A percentile compares a stretch with the other conserved stretches of the same genome.
phyloP scores from a whole-genome alignment of 2,329 filamentous ascomycete genomes.

The Cadophora sp. region DNA sequence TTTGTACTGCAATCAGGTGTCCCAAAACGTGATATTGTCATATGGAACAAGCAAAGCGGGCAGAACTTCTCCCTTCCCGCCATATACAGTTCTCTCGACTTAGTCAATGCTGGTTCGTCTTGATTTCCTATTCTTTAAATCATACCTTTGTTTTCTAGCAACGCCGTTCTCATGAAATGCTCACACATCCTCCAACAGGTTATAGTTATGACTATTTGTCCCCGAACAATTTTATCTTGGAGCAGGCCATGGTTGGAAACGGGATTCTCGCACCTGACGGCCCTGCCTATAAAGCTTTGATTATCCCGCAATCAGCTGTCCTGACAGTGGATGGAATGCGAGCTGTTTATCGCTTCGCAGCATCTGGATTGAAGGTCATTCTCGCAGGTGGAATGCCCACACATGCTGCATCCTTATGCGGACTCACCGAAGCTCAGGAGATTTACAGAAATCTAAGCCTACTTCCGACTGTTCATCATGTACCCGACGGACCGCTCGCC shows the following conservation, averaged over 20 bases:
- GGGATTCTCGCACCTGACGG: constrained; percentile 48
- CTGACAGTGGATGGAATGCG: too few species aligned
- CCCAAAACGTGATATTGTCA: constrained; percentile 51
- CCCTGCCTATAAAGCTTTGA: constrained; percentile 52
- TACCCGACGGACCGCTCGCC: constrained; percentile 44
- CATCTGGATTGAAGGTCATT: too few species aligned
- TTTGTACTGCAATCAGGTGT: constrained; percentile 49
- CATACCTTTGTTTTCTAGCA: too few species aligned
- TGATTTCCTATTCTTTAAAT: neutral
- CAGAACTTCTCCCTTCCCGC: neutral
- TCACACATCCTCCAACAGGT: constrained; percentile 20
- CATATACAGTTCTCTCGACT: constrained; percentile 17
- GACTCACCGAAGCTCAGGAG: neutral
- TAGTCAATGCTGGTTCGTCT: constrained; percentile 20
- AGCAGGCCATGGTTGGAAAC: constrained; percentile 47
- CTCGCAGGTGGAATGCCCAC: constrained; percentile 44
- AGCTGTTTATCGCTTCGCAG: too few species aligned
- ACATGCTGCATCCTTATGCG: constrained; percentile 1
- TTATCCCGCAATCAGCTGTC: constrained; percentile 52
- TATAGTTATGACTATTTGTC: constrained; percentile 49
- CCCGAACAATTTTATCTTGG: constrained; percentile 52
- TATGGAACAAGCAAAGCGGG: constrained; percentile 45
- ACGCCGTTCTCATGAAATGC: neutral
- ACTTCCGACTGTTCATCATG: constrained; percentile 47
- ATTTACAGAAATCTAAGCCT: constrained; percentile 32